Evolutionary conservation across 208 protist species (phyloP), one percentile per base, ranked within the genome.

Genomic region (Trypanosoma conorhini): DNA sequence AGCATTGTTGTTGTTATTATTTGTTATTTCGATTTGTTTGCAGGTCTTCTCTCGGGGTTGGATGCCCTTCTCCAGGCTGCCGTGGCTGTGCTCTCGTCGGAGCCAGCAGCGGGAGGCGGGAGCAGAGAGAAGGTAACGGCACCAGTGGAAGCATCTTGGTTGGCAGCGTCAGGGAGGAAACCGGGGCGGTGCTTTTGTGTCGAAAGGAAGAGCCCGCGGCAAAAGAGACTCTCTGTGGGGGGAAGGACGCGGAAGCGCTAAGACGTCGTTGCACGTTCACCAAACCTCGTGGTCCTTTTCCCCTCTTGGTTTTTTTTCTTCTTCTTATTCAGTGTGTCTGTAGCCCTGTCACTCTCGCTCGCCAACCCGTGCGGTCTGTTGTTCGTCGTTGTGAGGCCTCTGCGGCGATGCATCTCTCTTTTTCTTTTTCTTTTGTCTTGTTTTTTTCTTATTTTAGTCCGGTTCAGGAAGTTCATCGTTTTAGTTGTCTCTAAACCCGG

Each of bases 21-120:
- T 2, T 69, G 22, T 51, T 21, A 10, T 31, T 46, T 19, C 19
- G n/a, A 24, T 65, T 54, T 19, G 24, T 9, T 50, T 38, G 22
- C 40, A 19, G 50, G 26, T 48, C 67, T 58, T 26, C 62, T 78
- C 10, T 67, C 31, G 70, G 70, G 82, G 55, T 50, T 72, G 60
- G 63, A 62, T 46, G 21, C 67, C 13, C 33, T 63, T 31, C 42
- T n/a, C 44, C 28, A 44, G 5, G 42, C 42, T 13, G 17, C 42
- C 42, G 42, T 46, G 42, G 17, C 13, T 2, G 42, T 46, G 1
- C 17, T 12, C 42, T 46, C 42, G 42, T 12, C 8, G 42, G 8
- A 46, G 17, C 5, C 13, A 46, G 42, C 42, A 46, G 15, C 42
- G 15, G 42, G 42, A 19, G 42, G 42, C 1, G 42, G 42, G 42